phyloP scores from a whole-genome alignment of 2,329 filamentous ascomycete species.

The Hortaea werneckii region DNA sequence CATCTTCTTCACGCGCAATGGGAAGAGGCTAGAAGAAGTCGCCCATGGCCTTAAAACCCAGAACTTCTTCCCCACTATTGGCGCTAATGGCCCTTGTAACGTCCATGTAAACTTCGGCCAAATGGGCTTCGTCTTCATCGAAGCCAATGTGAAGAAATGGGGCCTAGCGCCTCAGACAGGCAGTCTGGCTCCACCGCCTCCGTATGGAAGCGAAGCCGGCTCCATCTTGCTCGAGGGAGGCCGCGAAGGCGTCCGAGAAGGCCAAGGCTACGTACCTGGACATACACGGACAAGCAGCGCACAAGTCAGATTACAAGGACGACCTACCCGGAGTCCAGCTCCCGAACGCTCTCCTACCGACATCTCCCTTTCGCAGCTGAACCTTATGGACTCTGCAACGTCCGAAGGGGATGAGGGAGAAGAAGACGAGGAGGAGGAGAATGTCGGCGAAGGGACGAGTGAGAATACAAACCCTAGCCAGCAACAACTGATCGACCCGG shows the following conservation, averaged over 20 bases:
- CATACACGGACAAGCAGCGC: slow-evolving; percentile 69
- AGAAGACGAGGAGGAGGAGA: slow-evolving; percentile 35
- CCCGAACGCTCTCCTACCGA: slow-evolving; percentile 87
- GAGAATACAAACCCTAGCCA: slow-evolving; percentile 17
- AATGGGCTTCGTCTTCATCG: slow-evolving; percentile 96
- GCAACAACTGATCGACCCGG: slow-evolving; percentile 12
- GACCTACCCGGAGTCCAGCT: slow-evolving; percentile 67
- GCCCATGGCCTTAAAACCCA: slow-evolving; percentile 85
- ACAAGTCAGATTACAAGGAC: slow-evolving; percentile 61
- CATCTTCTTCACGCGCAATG: slow-evolving; percentile 96
- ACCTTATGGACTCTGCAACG: slow-evolving; percentile 50
- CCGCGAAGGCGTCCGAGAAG: slow-evolving; percentile 42
- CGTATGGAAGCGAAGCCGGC: slow-evolving; percentile 93
- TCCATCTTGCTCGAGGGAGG: slow-evolving; percentile 90
- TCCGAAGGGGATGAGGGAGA: slow-evolving; percentile 24
- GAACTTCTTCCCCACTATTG: slow-evolving; percentile 97
- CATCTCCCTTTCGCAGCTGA: slow-evolving; percentile 82
- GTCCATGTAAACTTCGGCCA: slow-evolving; percentile 98
- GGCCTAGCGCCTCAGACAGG: slow-evolving; percentile 92
- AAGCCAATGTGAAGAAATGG: slow-evolving; percentile 99
- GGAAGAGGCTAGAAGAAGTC: slow-evolving; percentile 92
- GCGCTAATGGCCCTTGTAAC: slow-evolving; percentile 82
- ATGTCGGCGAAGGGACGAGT: slow-evolving; percentile 53
- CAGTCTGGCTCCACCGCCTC: slow-evolving; percentile 85
- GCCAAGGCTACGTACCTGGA: slow-evolving; percentile 45